Conservation (phyloP, 1,284 basidiomycete species). For the Hemileia vastatrix region DNA sequence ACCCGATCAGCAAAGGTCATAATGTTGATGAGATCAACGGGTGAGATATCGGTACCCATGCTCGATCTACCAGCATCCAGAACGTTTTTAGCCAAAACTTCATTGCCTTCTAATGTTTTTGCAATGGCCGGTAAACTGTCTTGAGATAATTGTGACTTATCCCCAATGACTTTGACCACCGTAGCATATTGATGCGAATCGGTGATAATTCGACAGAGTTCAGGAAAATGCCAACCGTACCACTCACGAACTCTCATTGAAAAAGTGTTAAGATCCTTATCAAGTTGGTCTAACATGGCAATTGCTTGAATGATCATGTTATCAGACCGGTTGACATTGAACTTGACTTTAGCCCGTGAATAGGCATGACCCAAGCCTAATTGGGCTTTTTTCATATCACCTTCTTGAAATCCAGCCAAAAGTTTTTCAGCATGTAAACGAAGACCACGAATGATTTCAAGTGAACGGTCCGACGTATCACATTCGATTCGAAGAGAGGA, state of each 20-base stretch:
- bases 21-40: slow-evolving; percentile 95
- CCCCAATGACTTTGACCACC: slow-evolving; percentile 75
- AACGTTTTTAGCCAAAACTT: slow-evolving; percentile 79
- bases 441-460: slow-evolving; percentile 86
- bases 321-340: slow-evolving; percentile 98
- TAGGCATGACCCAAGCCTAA: slow-evolving; percentile 96
- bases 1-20: slow-evolving; percentile 83
- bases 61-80: slow-evolving; percentile 86
- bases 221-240: slow-evolving; percentile 99
- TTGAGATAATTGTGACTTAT: slow-evolving; percentile 60
- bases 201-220: slow-evolving; percentile 84
- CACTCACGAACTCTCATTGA: slow-evolving; percentile 97
- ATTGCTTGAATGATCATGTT: slow-evolving; percentile 99
- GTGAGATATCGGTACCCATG: slow-evolving; percentile 87
- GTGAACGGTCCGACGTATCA: slow-evolving; percentile 73
- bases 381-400: slow-evolving; percentile 84
- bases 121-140: slow-evolving; percentile 68
- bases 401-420: slow-evolving; percentile 70
- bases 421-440: slow-evolving; percentile 86
- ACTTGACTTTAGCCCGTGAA: slow-evolving; percentile 96
- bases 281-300: slow-evolving; percentile 92
- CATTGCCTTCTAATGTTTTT: slow-evolving; percentile 73
- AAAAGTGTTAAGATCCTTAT: slow-evolving; percentile 99
- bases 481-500: slow-evolving; percentile 67
- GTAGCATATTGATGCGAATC: slow-evolving; percentile 95